A percentile compares a stretch with the other conserved stretches of the same genome.
Evolutionary conservation across 495 filamentous ascomycete genomes (phyloP).

Genomic region (Xylaria grammica): DNA sequence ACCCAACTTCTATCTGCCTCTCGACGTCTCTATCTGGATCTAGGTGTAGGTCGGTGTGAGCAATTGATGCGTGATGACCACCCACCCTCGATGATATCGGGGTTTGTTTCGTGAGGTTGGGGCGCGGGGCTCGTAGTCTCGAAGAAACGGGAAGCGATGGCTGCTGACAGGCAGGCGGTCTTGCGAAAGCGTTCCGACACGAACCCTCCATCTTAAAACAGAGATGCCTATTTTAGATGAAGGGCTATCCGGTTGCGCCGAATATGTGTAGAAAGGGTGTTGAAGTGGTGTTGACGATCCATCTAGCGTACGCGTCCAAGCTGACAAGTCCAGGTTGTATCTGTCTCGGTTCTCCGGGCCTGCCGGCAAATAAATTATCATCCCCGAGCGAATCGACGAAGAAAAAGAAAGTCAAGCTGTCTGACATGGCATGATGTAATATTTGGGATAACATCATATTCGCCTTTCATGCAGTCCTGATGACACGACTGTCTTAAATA

Average conservation of each 20-base stretch:
- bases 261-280: slow-evolving; percentile 5
- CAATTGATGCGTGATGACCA: too few species aligned
- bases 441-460: background rate
- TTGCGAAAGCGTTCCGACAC: too few species aligned
- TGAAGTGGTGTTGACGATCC: too few species aligned
- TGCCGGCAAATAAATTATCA: slow-evolving; percentile 7
- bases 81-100: too few species aligned
- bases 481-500: background rate
- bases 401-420: background rate
- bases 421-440: background rate
- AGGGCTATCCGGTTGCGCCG: background rate
- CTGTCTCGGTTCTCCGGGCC: slow-evolving; percentile 1
- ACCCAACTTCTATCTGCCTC: too few species aligned
- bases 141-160: too few species aligned
- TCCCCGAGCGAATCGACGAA: background rate
- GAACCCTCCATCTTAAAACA: too few species aligned
- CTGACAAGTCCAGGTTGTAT: background rate
- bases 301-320: background rate
- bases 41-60: too few species aligned
- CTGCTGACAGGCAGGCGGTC: too few species aligned
- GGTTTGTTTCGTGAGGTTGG: too few species aligned
- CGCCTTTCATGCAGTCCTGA: background rate
- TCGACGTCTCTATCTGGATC: too few species aligned
- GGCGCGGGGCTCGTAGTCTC: too few species aligned
- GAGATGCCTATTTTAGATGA: background rate